A percentile compares a stretch with the other conserved stretches of the same genome.
These are phyloP conservation scores for Cladosporium sp. DNA, from an alignment of 2,329 filamentous ascomycete genomes.

Conservation along the genomic window DNA sequence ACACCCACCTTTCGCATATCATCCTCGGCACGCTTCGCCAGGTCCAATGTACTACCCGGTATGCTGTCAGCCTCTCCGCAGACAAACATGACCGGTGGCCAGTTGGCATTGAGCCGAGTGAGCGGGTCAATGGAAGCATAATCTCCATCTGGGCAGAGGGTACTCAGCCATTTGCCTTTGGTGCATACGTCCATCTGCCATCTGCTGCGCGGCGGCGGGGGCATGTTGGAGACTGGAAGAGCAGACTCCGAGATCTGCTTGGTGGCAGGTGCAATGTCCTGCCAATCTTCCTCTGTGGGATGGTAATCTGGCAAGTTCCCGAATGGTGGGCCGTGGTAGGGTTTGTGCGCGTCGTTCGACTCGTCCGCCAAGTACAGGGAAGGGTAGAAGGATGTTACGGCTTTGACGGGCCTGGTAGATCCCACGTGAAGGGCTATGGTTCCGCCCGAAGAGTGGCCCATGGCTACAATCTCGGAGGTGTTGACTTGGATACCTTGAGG, in stretches of 20 bases:
- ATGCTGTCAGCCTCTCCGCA: conserved; percentile 24
- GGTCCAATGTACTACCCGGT: conserved; percentile 23
- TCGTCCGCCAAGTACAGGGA: conserved; percentile 23
- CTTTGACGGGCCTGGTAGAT: conserved; percentile 21
- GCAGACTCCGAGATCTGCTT: conserved; percentile 22
- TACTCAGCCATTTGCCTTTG: conserved; percentile 24
- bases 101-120: conserved; percentile 22
- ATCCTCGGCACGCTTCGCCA: conserved; percentile 22
- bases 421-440: conserved; percentile 49
- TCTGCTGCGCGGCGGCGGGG: conserved; percentile 23
- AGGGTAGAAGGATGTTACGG: conserved; percentile 27
- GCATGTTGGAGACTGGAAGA: conserved; percentile 19
- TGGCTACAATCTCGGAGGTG: conserved; percentile 36
- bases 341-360: conserved; percentile 19
- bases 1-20: conserved; percentile 23
- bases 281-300: conserved; percentile 24
- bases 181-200: conserved; percentile 25
- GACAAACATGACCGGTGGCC: conserved; percentile 26
- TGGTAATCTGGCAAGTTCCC: conserved; percentile 22
- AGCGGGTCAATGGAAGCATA: conserved; percentile 25
- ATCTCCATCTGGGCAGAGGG: conserved; percentile 24
- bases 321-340: conserved; percentile 24
- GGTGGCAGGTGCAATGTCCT: conserved; percentile 20
- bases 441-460: conserved; percentile 43
- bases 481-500: conserved; percentile 31